Evolutionary conservation across 2,329 filamentous ascomycete species (phyloP).

Genomic region (Aspergillus costaricaensis): DNA sequence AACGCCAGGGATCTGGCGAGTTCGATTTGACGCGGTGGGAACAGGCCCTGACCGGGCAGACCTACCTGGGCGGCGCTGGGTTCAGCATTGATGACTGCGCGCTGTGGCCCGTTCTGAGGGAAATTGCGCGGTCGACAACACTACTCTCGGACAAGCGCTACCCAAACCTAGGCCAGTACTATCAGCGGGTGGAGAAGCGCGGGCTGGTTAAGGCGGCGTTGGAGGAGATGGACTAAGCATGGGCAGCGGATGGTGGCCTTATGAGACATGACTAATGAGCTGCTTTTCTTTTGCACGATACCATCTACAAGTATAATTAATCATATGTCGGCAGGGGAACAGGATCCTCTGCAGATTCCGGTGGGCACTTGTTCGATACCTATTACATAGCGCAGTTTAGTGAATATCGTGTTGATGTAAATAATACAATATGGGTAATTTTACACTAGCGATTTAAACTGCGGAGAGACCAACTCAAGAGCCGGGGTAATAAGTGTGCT

Average conservation of each 20-base stretch:
- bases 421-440: too few species aligned
- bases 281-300: not conserved
- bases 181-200: slow-evolving; percentile 41
- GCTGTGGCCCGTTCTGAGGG: slow-evolving; percentile 46
- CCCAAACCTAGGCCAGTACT: slow-evolving; percentile 39
- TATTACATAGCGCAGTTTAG: too few species aligned
- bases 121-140: slow-evolving; percentile 35
- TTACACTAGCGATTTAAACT: too few species aligned
- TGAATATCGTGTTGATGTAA: too few species aligned
- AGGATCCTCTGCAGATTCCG: too few species aligned
- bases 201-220: slow-evolving; percentile 39
- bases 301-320: not conserved
- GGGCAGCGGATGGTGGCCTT: not conserved
- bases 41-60: slow-evolving; percentile 27
- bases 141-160: slow-evolving; percentile 29
- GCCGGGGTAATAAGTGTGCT: too few species aligned
- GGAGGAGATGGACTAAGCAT: slow-evolving; percentile 19
- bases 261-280: not conserved
- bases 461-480: too few species aligned
- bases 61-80: slow-evolving; percentile 38
- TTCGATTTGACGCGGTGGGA: slow-evolving; percentile 35
- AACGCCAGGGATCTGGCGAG: slow-evolving; percentile 11
- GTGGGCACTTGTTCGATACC: too few species aligned
- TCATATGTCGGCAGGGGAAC: too few species aligned
- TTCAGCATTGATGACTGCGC: slow-evolving; percentile 48